These are phyloP conservation scores for Oropetium thomaeum DNA, from an alignment of 176 grass and related monocot species.

Conservation along the genomic window DNA sequence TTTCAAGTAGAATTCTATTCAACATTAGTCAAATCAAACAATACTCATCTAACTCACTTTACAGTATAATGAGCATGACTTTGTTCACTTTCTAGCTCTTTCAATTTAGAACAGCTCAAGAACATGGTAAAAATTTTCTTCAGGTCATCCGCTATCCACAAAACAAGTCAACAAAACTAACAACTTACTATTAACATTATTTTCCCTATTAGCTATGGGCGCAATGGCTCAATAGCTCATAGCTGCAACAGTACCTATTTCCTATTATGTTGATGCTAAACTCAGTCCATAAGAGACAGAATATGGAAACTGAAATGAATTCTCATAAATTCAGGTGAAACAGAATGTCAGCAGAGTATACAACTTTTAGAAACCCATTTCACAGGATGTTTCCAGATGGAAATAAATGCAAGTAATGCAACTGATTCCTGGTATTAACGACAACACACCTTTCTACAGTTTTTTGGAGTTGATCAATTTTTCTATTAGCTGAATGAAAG, in stretches of 20 bases:
- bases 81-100: conserved; percentile 17
- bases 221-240: conserved; percentile 1
- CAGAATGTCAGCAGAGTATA: not conserved
- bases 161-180: conserved; percentile 19
- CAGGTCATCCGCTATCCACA: not conserved
- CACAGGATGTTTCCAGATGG: conserved; percentile 16
- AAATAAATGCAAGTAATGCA: conserved; percentile 15
- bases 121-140: not conserved
- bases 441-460: conserved; percentile 56
- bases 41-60: conserved; percentile 5
- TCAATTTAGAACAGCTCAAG: conserved; percentile 18
- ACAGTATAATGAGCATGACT: conserved; percentile 8
- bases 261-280: conserved; percentile 26
- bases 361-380: conserved; percentile 9
- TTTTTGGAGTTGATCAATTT: conserved; percentile 64
- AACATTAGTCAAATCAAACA: conserved; percentile 19
- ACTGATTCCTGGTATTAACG: conserved; percentile 24
- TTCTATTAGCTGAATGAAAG: conserved; percentile 52
- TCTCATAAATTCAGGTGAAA: conserved; percentile 10
- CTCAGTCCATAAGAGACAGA: conserved; percentile 3
- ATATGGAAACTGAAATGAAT: not conserved
- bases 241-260: conserved; percentile 1
- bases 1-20: conserved; percentile 9
- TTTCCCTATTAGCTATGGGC: not conserved
- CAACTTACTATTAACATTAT: not conserved